Conservation (phyloP, 768 basidiomycete genomes). For the Podaxis sp. region DNA sequence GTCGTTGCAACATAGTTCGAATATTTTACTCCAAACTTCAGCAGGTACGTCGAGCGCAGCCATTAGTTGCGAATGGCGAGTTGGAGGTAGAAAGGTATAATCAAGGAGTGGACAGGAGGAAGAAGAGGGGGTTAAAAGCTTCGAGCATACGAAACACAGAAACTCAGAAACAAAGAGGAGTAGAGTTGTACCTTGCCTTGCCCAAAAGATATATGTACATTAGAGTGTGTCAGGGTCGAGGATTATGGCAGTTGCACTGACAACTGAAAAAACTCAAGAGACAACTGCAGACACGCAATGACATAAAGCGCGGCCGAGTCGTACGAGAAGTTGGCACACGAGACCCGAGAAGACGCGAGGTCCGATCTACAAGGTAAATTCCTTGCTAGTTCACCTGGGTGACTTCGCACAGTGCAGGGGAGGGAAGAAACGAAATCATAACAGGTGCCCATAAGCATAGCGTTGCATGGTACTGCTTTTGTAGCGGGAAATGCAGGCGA, state of each 20-base stretch:
- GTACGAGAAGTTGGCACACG: background rate
- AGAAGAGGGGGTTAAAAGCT: background rate
- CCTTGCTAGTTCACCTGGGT: background rate
- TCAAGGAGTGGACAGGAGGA: background rate
- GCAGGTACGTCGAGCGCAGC: constrained; percentile 1
- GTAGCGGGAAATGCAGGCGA: constrained; percentile 4
- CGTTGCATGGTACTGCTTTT: constrained; percentile 11
- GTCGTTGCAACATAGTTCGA: constrained; percentile 9
- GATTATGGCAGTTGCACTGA: background rate
- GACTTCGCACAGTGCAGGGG: background rate
- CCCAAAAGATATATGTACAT: background rate
- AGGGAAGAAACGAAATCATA: background rate
- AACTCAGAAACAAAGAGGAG: background rate
- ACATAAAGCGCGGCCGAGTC: background rate
- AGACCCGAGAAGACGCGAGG: background rate
- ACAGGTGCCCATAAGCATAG: constrained; percentile 4
- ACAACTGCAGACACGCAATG: background rate
- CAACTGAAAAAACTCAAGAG: background rate
- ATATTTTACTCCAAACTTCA: constrained; percentile 15
- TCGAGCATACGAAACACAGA: background rate
- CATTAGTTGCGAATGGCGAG: background rate
- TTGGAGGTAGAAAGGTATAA: background rate
- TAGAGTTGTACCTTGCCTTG: background rate
- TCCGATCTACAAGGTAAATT: background rate
- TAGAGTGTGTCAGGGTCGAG: background rate